Evolutionary conservation across 208 protist species (phyloP).

Genomic region (Strigomonas culicis): DNA sequence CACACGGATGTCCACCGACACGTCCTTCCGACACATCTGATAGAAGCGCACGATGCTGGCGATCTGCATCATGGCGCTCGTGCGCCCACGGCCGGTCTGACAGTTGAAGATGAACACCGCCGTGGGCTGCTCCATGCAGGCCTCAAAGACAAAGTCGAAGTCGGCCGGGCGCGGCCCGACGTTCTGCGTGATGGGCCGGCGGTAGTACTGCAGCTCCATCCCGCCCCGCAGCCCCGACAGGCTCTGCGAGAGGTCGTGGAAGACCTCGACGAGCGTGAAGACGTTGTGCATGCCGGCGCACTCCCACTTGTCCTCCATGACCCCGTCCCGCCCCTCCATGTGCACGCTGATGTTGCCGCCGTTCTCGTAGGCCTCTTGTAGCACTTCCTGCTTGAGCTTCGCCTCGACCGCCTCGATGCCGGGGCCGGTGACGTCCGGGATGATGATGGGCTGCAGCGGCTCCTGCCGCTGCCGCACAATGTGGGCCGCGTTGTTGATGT

Average conservation of each 20-base stretch:
- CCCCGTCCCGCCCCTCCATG: slow-evolving; percentile 50
- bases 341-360: slow-evolving; percentile 82
- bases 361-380: slow-evolving; percentile 78
- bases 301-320: slow-evolving; percentile 88
- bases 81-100: slow-evolving; percentile 78
- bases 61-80: slow-evolving; percentile 83
- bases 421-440: slow-evolving; percentile 71
- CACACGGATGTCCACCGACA: slow-evolving; percentile 58
- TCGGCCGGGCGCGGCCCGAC: slow-evolving; percentile 70
- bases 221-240: slow-evolving; percentile 13
- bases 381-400: slow-evolving; percentile 83
- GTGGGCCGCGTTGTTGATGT: slow-evolving; percentile 83
- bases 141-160: slow-evolving; percentile 85
- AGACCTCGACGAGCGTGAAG: slow-evolving; percentile 63
- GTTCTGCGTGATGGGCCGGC: slow-evolving; percentile 79
- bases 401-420: slow-evolving; percentile 74
- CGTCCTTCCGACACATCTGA: slow-evolving; percentile 73
- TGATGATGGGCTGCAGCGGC: slow-evolving; percentile 74
- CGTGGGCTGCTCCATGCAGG: slow-evolving; percentile 72
- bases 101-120: slow-evolving; percentile 84
- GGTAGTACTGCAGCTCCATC: slow-evolving; percentile 60
- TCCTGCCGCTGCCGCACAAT: slow-evolving; percentile 80
- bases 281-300: slow-evolving; percentile 53
- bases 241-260: slow-evolving; percentile 31
- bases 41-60: slow-evolving; percentile 89